Evolutionary conservation across 352 stramenopile species (phyloP).

Genomic region (Phytophthora uliginosa): DNA sequence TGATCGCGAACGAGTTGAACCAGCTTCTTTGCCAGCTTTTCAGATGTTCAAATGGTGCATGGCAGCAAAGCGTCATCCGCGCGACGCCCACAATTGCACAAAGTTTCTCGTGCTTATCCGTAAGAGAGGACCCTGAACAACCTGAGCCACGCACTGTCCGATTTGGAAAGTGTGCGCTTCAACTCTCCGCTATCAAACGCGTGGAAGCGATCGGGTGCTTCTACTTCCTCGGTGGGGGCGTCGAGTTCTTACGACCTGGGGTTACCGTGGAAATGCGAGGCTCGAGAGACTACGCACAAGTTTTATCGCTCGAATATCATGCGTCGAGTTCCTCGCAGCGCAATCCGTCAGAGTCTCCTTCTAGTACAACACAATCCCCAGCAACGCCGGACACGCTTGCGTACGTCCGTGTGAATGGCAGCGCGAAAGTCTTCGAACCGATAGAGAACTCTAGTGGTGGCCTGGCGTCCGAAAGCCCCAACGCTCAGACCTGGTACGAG

Average conservation of each 20-base stretch:
- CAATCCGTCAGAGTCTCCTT: slow-evolving; percentile 9
- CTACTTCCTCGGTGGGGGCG: slow-evolving; percentile 42
- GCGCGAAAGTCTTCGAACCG: neutral
- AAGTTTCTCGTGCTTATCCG: slow-evolving; percentile 3
- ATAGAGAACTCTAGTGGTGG: neutral
- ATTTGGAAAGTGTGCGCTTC: slow-evolving; percentile 37
- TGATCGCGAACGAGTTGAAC: slow-evolving; percentile 42
- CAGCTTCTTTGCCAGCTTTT: slow-evolving; percentile 36
- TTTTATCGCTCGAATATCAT: slow-evolving; percentile 40
- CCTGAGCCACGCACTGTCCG: slow-evolving; percentile 9
- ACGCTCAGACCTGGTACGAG: slow-evolving; percentile 23
- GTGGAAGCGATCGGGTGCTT: slow-evolving; percentile 46
- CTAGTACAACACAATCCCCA: neutral
- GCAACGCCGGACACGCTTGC: slow-evolving; percentile 14
- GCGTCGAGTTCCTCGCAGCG: neutral
- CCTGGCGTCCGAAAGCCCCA: neutral
- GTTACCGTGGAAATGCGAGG: slow-evolving; percentile 39
- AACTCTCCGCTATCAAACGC: slow-evolving; percentile 12
- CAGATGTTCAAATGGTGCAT: slow-evolving; percentile 14
- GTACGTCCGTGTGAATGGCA: slow-evolving; percentile 22
- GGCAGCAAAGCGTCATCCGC: slow-evolving; percentile 27
- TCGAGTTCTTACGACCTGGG: slow-evolving; percentile 52
- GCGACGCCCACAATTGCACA: slow-evolving; percentile 9
- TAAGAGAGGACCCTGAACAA: neutral
- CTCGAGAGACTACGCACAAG: slow-evolving; percentile 39